These are phyloP conservation scores for Lepraria neglecta DNA, from an alignment of 495 filamentous ascomycete species.

Conservation along the genomic window DNA sequence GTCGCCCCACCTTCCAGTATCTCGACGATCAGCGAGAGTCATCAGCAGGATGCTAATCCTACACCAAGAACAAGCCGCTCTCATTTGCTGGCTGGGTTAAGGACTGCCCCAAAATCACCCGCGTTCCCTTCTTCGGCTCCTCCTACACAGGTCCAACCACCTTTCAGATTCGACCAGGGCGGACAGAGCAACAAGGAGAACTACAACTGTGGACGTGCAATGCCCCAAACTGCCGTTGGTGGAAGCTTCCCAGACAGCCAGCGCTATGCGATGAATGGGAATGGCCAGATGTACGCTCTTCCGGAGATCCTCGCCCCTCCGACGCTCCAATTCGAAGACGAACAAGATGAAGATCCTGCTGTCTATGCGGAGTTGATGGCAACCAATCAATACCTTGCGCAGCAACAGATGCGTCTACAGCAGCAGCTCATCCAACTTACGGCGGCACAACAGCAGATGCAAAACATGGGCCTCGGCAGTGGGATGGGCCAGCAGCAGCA, in stretches of 20 bases:
- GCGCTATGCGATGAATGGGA: slow-evolving; percentile 40
- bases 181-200: slow-evolving; percentile 38
- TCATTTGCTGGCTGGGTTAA: slow-evolving; percentile 85
- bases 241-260: slow-evolving; percentile 44
- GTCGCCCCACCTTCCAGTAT: slow-evolving; percentile 53
- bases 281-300: slow-evolving; percentile 57
- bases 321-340: slow-evolving; percentile 58
- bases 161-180: slow-evolving; percentile 42
- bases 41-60: slow-evolving; percentile 45
- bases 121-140: slow-evolving; percentile 62
- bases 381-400: slow-evolving; percentile 76
- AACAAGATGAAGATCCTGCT: slow-evolving; percentile 65
- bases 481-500: slow-evolving; percentile 37
- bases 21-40: slow-evolving; percentile 58
- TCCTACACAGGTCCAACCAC: slow-evolving; percentile 47
- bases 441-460: slow-evolving; percentile 63
- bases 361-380: slow-evolving; percentile 77
- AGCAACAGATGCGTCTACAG: slow-evolving; percentile 80
- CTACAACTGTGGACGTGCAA: slow-evolving; percentile 40
- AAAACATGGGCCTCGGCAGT: slow-evolving; percentile 53
- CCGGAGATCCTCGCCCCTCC: slow-evolving; percentile 83
- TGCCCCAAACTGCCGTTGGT: slow-evolving; percentile 59
- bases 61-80: slow-evolving; percentile 92
- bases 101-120: slow-evolving; percentile 81
- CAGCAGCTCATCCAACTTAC: slow-evolving; percentile 53